phyloP scores from a whole-genome alignment of 2,329 filamentous ascomycete species.

The Pseudogymnoascus sp. region DNA sequence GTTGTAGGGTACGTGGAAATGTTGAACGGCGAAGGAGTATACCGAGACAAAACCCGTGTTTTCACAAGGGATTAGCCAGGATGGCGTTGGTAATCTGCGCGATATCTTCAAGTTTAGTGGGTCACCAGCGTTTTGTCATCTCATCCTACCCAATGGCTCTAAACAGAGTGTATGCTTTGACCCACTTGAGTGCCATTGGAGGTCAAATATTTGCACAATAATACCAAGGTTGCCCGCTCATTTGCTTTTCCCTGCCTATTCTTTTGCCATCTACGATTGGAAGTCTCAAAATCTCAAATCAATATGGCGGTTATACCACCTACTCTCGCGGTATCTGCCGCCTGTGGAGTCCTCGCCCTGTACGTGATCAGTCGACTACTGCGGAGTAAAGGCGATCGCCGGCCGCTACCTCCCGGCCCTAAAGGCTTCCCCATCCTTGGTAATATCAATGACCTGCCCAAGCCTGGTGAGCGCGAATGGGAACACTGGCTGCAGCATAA shows the following conservation, averaged over 20 bases:
- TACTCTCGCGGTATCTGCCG: background rate
- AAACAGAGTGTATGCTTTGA: background rate
- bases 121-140: background rate
- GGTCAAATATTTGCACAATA: background rate
- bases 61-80: background rate
- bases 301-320: conserved; percentile 1
- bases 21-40: background rate
- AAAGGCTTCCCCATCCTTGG: conserved; percentile 14
- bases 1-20: background rate
- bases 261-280: background rate
- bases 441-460: conserved; percentile 20
- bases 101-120: background rate
- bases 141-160: background rate
- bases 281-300: background rate
- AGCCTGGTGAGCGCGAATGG: conserved; percentile 28
- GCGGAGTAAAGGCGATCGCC: conserved; percentile 6
- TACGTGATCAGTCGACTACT: conserved; percentile 9
- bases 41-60: background rate
- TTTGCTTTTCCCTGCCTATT: conserved; percentile 6
- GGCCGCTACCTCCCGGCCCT: conserved; percentile 12
- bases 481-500: conserved; percentile 36
- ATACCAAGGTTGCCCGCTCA: background rate
- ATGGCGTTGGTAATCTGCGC: background rate
- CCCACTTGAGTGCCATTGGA: background rate
- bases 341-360: conserved; percentile 7